A percentile compares a stretch with the other conserved stretches of the same genome.
These are phyloP conservation scores for Lactifluus hygrophoroides DNA, from an alignment of 768 basidiomycete genomes.

Conservation along the genomic window DNA sequence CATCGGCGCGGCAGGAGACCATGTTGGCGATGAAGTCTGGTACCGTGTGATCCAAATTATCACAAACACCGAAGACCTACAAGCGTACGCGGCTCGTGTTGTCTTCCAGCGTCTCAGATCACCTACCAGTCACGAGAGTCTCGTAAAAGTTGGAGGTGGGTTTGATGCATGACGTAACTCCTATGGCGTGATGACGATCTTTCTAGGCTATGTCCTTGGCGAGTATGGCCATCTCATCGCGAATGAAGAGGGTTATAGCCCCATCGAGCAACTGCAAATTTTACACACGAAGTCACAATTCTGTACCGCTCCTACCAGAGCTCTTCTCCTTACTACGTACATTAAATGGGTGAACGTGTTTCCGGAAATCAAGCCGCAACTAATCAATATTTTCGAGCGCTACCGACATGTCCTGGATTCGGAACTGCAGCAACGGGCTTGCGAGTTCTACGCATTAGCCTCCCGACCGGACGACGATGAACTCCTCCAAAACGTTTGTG, in stretches of 20 bases:
- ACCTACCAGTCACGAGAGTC: constrained; percentile 81
- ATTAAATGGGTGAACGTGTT: constrained; percentile 99
- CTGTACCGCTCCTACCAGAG: constrained; percentile 85
- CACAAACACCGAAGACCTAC: constrained; percentile 95
- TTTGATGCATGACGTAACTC: neutral
- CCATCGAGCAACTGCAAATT: constrained; percentile 87
- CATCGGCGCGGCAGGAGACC: constrained; percentile 94
- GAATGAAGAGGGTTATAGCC: constrained; percentile 88
- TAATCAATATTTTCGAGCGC: constrained; percentile 91
- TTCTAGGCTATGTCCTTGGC: constrained; percentile 84
- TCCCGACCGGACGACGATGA: constrained; percentile 84
- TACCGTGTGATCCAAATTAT: constrained; percentile 98
- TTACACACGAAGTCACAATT: constrained; percentile 94
- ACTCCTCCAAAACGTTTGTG: constrained; percentile 87
- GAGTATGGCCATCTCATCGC: constrained; percentile 98
- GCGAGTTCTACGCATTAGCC: constrained; percentile 91
- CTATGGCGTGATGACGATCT: neutral
- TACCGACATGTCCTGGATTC: constrained; percentile 97
- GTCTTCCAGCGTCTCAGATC: constrained; percentile 83
- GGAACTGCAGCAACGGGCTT: constrained; percentile 95
- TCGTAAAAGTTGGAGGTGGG: constrained; percentile 93
- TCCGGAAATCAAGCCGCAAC: constrained; percentile 93
- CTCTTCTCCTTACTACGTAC: constrained; percentile 91
- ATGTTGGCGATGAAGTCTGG: constrained; percentile 99
- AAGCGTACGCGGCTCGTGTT: constrained; percentile 91